Conservation (phyloP, 2,329 filamentous ascomycete species). For the Xylariaceae sp. region DNA sequence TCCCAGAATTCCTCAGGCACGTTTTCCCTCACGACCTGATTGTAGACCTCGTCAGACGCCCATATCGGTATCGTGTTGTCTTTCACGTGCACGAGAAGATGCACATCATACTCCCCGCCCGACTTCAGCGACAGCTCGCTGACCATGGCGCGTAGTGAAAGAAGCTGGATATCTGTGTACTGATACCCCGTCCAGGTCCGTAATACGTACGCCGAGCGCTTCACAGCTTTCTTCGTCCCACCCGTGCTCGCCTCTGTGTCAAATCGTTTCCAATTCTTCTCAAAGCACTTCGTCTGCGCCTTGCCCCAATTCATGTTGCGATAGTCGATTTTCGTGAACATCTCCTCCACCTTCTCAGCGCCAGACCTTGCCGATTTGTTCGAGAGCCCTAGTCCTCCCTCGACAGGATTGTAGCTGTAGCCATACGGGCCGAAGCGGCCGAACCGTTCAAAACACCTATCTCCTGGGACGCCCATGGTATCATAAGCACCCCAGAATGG, state of each 20-base stretch:
- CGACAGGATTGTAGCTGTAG: conserved; percentile 64
- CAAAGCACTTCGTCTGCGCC: conserved; percentile 41
- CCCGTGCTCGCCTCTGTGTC: conserved; percentile 17
- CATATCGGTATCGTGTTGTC: conserved; percentile 46
- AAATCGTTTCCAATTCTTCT: conserved; percentile 57
- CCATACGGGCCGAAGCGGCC: conserved; percentile 71
- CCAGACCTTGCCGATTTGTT: conserved; percentile 64
- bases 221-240: conserved; percentile 25
- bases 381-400: conserved; percentile 64
- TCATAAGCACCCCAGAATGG: conserved; percentile 67
- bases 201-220: conserved; percentile 64
- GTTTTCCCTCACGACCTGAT: conserved; percentile 59
- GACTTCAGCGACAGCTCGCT: conserved; percentile 66
- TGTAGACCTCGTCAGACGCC: conserved; percentile 37
- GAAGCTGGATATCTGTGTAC: conserved; percentile 65
- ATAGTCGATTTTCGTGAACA: conserved; percentile 42
- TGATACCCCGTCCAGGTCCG: conserved; percentile 68
- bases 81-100: conserved; percentile 49
- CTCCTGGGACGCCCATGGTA: conserved; percentile 60
- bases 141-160: conserved; percentile 67
- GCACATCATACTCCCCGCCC: conserved; percentile 67
- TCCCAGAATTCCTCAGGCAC: conserved; percentile 67
- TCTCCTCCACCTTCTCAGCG: conserved; percentile 50
- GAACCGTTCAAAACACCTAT: conserved; percentile 73
- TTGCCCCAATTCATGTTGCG: conserved; percentile 39